phyloP scores from a whole-genome alignment of 306 rosid species.

The Medicago ruthenica region DNA sequence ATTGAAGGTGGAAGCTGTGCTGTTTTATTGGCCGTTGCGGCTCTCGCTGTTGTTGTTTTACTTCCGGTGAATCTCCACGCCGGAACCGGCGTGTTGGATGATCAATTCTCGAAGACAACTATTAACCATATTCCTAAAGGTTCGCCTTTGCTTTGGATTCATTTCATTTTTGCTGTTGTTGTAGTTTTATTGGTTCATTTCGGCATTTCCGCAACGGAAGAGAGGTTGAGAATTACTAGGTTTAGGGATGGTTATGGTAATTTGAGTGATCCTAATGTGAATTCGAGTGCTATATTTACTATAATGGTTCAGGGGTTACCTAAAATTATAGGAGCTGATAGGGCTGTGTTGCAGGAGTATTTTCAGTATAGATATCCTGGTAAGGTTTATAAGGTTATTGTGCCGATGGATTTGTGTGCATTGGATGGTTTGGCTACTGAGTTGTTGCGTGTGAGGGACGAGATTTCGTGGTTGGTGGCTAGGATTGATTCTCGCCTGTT shows the following conservation, averaged over 20 bases:
- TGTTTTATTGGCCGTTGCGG: conserved; percentile 61
- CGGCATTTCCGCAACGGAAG: conserved; percentile 72
- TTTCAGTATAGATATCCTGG: conserved; percentile 91
- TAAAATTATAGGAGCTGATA: conserved; percentile 68
- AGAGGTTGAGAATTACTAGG: conserved; percentile 74
- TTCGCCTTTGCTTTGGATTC: conserved; percentile 86
- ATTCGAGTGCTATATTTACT: conserved; percentile 87
- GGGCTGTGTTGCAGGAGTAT: conserved; percentile 74
- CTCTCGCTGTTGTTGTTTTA: conserved; percentile 55
- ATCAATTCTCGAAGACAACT: conserved; percentile 85
- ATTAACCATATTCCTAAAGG: conserved; percentile 80
- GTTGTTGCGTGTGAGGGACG: conserved; percentile 71
- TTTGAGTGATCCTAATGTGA: conserved; percentile 65
- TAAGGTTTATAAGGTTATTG: conserved; percentile 76
- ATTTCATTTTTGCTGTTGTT: conserved; percentile 69
- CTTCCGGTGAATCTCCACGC: conserved; percentile 82
- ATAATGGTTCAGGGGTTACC: conserved; percentile 96
- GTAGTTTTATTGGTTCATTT: conserved; percentile 77
- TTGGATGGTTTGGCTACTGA: conserved; percentile 85
- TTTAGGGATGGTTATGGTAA: conserved; percentile 90
- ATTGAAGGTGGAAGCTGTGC: conserved; percentile 94
- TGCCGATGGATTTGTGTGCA: conserved; percentile 93
- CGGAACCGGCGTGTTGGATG: conserved; percentile 65
- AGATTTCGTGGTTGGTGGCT: conserved; percentile 80
- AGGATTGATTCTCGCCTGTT: conserved; percentile 74